phyloP scores from a whole-genome alignment of 148 eudicot species.

The Rhododendron griersonianum region DNA sequence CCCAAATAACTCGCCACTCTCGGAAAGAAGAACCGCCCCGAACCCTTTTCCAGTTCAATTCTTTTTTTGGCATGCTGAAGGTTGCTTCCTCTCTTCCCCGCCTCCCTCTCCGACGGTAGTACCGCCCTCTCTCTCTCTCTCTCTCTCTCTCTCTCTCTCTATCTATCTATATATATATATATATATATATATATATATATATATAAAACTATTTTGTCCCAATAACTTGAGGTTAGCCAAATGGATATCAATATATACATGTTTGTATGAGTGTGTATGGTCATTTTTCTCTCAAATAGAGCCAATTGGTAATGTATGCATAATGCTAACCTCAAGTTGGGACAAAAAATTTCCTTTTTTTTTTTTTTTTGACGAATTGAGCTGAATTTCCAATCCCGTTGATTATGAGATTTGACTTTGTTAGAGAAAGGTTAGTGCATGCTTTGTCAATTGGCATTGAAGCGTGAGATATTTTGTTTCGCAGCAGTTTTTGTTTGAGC shows the following conservation, averaged over 20 bases:
- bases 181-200: too few relatives aligned
- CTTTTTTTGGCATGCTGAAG: background rate
- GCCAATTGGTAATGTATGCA: background rate
- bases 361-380: background rate
- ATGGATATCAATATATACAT: background rate
- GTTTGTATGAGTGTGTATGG: background rate
- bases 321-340: background rate
- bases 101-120: conserved; percentile 11
- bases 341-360: background rate
- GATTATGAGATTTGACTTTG: background rate
- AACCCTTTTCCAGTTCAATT: background rate
- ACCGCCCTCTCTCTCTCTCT: background rate
- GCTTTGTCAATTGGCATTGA: background rate
- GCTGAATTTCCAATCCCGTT: background rate
- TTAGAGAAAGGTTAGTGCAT: too few relatives aligned
- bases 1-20: background rate
- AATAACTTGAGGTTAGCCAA: background rate
- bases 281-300: background rate
- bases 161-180: too few relatives aligned
- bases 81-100: conserved; percentile 17
- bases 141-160: background rate
- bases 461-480: background rate
- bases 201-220: too few relatives aligned
- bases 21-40: background rate
- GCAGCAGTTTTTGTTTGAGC: conserved; percentile 34